phyloP scores from a whole-genome alignment of 2,329 filamentous ascomycete species.

The Claviceps humidiphila region DNA sequence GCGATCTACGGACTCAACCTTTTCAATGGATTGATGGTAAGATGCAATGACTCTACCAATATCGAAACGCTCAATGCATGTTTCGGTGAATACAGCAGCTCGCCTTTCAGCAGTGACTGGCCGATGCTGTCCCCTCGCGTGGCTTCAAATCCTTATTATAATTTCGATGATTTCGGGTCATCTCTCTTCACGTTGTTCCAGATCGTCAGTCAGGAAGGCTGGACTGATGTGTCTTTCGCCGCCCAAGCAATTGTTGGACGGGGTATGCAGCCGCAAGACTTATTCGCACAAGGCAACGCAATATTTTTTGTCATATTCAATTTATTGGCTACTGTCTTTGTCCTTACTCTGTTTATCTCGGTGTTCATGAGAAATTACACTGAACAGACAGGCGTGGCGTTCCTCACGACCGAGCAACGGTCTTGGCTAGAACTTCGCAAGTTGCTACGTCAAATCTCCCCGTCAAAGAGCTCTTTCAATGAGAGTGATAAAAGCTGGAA shows the following conservation, averaged over 20 bases:
- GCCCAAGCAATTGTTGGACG: constrained; percentile 69
- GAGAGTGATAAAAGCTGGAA: constrained; percentile 68
- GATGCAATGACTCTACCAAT: constrained; percentile 55
- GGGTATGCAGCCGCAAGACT: constrained; percentile 57
- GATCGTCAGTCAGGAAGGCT: constrained; percentile 97
- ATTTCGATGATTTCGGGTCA: constrained; percentile 90
- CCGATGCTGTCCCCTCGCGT: constrained; percentile 69
- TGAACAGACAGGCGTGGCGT: constrained; percentile 94
- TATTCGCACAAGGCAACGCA: constrained; percentile 67
- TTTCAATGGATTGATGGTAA: constrained; percentile 68
- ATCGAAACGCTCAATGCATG: constrained; percentile 57
- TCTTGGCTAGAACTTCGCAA: constrained; percentile 95
- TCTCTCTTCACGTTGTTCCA: constrained; percentile 95
- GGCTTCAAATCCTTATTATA: constrained; percentile 70
- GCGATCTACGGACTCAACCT: constrained; percentile 91
- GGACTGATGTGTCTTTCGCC: constrained; percentile 83
- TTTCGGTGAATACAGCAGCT: constrained; percentile 66
- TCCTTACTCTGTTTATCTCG: constrained; percentile 92
- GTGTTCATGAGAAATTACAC: constrained; percentile 99
- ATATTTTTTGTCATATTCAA: constrained; percentile 96
- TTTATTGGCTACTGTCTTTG: constrained; percentile 87
- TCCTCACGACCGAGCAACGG: constrained; percentile 85
- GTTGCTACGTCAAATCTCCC: constrained; percentile 79
- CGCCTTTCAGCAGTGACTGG: constrained; percentile 65
- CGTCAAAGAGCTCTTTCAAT: constrained; percentile 79